Evolutionary conservation across 768 basidiomycete species (phyloP).

Genomic region (Tricholoma flavovirens): DNA sequence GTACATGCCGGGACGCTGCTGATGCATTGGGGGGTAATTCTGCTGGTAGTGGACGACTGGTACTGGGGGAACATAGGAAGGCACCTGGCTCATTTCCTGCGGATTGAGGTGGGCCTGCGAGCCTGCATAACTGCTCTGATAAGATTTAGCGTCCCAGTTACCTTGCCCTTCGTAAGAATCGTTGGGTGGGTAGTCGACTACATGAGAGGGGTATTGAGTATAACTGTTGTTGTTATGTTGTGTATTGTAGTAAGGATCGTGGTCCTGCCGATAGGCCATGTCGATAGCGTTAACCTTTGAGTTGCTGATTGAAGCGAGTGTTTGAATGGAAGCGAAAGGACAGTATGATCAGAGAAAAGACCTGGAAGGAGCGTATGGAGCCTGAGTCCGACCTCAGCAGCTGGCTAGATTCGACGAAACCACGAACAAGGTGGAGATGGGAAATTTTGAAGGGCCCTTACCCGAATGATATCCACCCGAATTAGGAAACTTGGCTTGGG

Average conservation of each 20-base stretch:
- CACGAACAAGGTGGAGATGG: constrained; percentile 6
- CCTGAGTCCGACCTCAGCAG: constrained; percentile 4
- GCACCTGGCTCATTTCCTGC: constrained; percentile 53
- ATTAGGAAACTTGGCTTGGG: constrained; percentile 6
- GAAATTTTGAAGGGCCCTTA: constrained; percentile 5
- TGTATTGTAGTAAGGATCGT: constrained; percentile 42
- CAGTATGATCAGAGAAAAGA: constrained; percentile 13
- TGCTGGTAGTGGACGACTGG: constrained; percentile 48
- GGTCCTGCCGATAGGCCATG: constrained; percentile 54
- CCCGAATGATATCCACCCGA: constrained; percentile 2
- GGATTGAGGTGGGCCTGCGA: constrained; percentile 72
- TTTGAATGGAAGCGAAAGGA: constrained; percentile 18
- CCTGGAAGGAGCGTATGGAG: constrained; percentile 10
- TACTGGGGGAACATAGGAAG: constrained; percentile 40
- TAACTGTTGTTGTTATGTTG: constrained; percentile 22
- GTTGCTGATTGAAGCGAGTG: neutral
- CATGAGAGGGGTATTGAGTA: constrained; percentile 18
- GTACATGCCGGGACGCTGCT: constrained; percentile 40
- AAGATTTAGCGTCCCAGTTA: constrained; percentile 54
- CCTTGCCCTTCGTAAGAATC: constrained; percentile 36
- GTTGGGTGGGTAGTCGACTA: constrained; percentile 35
- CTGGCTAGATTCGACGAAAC: neutral
- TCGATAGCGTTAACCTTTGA: constrained; percentile 10
- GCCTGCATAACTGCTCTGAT: constrained; percentile 58
- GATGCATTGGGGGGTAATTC: constrained; percentile 58